phyloP scores from a whole-genome alignment of 768 basidiomycete genomes.

The Russula compacta region DNA sequence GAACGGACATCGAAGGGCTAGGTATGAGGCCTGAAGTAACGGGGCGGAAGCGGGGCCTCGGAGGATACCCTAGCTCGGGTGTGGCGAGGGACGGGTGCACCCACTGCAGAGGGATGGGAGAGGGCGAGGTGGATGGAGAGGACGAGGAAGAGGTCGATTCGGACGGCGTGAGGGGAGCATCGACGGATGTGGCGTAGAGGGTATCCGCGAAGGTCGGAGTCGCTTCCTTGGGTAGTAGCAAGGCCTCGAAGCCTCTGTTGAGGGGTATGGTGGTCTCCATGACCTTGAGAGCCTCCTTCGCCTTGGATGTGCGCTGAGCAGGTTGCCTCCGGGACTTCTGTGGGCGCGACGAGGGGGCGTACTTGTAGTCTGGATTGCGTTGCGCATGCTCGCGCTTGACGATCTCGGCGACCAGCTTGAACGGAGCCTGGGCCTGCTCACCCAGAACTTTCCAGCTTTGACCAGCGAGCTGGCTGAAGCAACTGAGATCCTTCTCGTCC shows the following conservation, averaged over 20 bases:
- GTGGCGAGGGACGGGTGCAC: not conserved
- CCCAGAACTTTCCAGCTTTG: conserved; percentile 54
- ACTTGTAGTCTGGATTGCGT: conserved; percentile 54
- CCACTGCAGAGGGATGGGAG: not conserved
- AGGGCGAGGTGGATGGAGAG: not conserved
- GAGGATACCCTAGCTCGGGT: not conserved
- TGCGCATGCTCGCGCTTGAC: conserved; percentile 39
- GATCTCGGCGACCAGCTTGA: conserved; percentile 38
- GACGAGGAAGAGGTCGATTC: not conserved
- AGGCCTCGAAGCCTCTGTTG: conserved; percentile 22
- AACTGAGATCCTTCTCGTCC: conserved; percentile 61
- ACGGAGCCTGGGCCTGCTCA: conserved; percentile 37
- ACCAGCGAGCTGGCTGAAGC: conserved; percentile 63
- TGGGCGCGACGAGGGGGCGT: conserved; percentile 38
- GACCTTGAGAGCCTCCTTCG: conserved; percentile 34
- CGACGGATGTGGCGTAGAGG: not conserved
- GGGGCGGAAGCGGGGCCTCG: conserved; percentile 1
- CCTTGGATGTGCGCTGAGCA: conserved; percentile 21
- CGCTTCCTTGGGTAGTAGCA: not conserved
- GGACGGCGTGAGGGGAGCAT: not conserved
- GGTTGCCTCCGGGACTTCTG: conserved; percentile 30
- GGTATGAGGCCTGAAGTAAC: not conserved
- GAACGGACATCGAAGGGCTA: conserved; percentile 9
- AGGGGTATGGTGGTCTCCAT: conserved; percentile 31
- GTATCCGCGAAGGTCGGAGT: not conserved